A percentile compares a stretch with the other conserved stretches of the same genome.
These are phyloP conservation scores for Suhomyces ambrosiae DNA, from an alignment of 1,139 yeast species.

Conservation along the genomic window DNA sequence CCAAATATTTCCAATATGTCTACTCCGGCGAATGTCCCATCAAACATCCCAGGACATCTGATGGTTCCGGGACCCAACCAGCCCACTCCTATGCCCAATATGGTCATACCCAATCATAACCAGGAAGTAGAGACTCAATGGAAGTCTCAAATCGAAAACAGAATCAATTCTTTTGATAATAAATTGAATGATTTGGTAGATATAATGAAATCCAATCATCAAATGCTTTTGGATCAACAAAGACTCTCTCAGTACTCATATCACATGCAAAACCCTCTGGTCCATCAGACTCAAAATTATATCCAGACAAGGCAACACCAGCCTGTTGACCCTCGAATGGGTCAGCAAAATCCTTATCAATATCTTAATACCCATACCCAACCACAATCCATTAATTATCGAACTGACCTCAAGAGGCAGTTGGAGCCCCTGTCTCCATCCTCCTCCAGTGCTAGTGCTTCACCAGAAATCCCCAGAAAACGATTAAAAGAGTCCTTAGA, in stretches of 20 bases:
- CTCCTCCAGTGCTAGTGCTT: conserved; percentile 1
- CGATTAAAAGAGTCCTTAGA: background rate
- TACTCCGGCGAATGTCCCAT: background rate
- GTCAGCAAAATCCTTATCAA: conserved; percentile 3
- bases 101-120: conserved; percentile 10
- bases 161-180: conserved; percentile 48
- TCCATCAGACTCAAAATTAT: background rate
- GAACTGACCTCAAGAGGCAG: background rate
- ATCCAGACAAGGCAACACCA: conserved; percentile 1
- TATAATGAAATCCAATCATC: conserved; percentile 37
- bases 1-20: conserved; percentile 4
- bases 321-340: background rate
- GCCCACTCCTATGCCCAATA: conserved; percentile 1
- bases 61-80: too few species aligned
- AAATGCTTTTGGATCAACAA: conserved; percentile 27
- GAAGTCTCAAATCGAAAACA: conserved; percentile 47
- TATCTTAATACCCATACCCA: background rate
- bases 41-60: background rate
- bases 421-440: conserved; percentile 1
- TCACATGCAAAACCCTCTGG: conserved; percentile 1
- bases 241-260: conserved; percentile 8
- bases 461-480: conserved; percentile 1
- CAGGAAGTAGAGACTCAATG: conserved; percentile 26
- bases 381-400: background rate
- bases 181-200: conserved; percentile 49